Conservation (phyloP, 2,329 filamentous ascomycete species). For the Colletotrichum aenigma region DNA sequence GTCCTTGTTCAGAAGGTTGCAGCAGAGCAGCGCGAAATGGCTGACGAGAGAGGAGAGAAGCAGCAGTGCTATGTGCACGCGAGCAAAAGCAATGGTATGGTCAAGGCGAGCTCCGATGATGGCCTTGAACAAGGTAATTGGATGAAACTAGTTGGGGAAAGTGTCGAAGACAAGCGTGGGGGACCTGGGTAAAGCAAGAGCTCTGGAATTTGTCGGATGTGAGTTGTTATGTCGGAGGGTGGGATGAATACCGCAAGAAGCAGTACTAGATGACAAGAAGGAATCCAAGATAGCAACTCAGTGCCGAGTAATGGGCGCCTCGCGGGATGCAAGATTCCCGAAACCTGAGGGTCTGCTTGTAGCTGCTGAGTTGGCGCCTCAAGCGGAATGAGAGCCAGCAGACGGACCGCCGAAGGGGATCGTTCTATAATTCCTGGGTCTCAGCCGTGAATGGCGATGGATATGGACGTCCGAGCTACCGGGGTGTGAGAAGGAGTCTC, state of each 20-base stretch:
- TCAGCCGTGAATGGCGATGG: background rate
- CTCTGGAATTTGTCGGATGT: constrained; percentile 8
- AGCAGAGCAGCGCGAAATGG: constrained; percentile 6
- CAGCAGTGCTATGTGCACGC: constrained; percentile 1
- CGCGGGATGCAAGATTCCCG: background rate
- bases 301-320: background rate
- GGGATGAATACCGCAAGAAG: background rate
- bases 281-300: background rate
- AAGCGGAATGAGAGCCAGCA: background rate
- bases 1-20: constrained; percentile 3
- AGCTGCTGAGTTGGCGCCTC: background rate
- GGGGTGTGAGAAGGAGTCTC: background rate
- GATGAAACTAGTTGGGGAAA: background rate
- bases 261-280: background rate
- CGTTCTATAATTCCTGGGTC: background rate
- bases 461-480: constrained; percentile 1
- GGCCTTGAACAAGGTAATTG: background rate
- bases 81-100: constrained; percentile 7
- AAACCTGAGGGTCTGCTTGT: background rate
- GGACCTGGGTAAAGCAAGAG: constrained; percentile 6
- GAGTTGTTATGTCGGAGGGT: background rate
- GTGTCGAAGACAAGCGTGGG: constrained; percentile 3
- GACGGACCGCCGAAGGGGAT: background rate
- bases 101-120: background rate
- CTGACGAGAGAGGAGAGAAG: background rate